Base-by-base conservation (phyloP, 2,329 filamentous ascomycete genomes). In the Fusarium tricinctum region DNA sequence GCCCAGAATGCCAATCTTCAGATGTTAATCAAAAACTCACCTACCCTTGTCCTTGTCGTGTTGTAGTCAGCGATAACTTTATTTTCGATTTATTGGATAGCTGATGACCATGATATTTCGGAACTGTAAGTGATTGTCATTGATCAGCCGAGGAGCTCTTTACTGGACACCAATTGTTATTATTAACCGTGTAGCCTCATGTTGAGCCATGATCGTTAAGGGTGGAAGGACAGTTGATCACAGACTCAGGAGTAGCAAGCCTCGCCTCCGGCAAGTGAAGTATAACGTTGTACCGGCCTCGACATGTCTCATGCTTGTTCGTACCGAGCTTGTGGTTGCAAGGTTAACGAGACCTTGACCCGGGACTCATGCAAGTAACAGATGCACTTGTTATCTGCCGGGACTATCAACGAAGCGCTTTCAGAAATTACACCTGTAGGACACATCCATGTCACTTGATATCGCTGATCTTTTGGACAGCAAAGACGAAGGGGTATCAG, bases 31-130 rank as follows among this genome's bases (percentile, higher is more conserved):
- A 40, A 48, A 19, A 40, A 23, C 47, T 23, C 19, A 23, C 15
- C 9, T 40, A 58, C 30, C 55, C 51, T 58, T 66, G 61, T 47
- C 66, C 47, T 51, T 42, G 57, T 46, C 22, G 15, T 50, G 46
- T 39, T 38, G 48, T 39, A 49, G 30, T 42, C 39, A 39, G 15
- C 40, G 32, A 28, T n/a, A 53, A 42, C 43, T 32, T 30, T 42
- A 17, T 42, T 19, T 26, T 22, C 22, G 22, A 40, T 22, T 12
- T 14, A 46, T 39, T 58, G 48, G 28, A 22, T 38, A 12, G 19
- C 40, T 23, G 26, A 30, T 19, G 43, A 28, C 20, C 5, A 19
- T 32, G 23, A 9, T 20, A 22, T n/a, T 33, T 53, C 39, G 19
- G 23, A 20, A 39, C 19, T 30, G 22, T 28, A 13, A 17, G 33